Percentiles rank a stretch among this genome's conserved stretches.
These are phyloP conservation scores for Fusarium liriodendri DNA, from an alignment of 2,329 filamentous ascomycete genomes.

Conservation along the genomic window DNA sequence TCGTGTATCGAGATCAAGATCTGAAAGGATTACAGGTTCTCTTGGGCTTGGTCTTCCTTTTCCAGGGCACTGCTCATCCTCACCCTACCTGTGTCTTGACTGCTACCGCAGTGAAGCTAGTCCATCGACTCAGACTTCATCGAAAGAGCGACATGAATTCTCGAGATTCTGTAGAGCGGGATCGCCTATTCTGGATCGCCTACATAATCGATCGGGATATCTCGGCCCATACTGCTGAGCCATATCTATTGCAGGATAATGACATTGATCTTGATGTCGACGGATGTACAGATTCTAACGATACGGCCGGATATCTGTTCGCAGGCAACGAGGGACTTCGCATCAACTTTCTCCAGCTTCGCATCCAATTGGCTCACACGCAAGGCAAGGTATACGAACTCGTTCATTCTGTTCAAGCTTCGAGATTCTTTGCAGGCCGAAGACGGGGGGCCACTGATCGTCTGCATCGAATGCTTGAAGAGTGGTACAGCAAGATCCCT, in stretches of 20 bases:
- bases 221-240: neutral
- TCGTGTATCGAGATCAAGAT: conserved; percentile 1
- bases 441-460: neutral
- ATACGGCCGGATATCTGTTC: neutral
- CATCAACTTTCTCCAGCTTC: neutral
- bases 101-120: conserved; percentile 17
- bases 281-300: neutral
- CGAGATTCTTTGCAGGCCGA: neutral
- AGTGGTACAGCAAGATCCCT: conserved; percentile 6
- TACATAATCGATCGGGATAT: conserved; percentile 20
- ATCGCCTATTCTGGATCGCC: conserved; percentile 15
- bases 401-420: conserved; percentile 1
- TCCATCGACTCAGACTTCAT: conserved; percentile 2
- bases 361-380: neutral
- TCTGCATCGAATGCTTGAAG: conserved; percentile 3
- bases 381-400: conserved; percentile 27
- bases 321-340: no score
- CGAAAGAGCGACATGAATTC: neutral
- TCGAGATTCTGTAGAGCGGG: neutral
- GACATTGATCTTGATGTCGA: conserved; percentile 9
- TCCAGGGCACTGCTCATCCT: neutral
- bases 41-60: neutral
- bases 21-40: conserved; percentile 11
- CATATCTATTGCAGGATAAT: conserved; percentile 16
- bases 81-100: neutral